Evolutionary conservation across 2,329 filamentous ascomycete genomes (phyloP).

Genomic region (Cordyceps cateniannulata): DNA sequence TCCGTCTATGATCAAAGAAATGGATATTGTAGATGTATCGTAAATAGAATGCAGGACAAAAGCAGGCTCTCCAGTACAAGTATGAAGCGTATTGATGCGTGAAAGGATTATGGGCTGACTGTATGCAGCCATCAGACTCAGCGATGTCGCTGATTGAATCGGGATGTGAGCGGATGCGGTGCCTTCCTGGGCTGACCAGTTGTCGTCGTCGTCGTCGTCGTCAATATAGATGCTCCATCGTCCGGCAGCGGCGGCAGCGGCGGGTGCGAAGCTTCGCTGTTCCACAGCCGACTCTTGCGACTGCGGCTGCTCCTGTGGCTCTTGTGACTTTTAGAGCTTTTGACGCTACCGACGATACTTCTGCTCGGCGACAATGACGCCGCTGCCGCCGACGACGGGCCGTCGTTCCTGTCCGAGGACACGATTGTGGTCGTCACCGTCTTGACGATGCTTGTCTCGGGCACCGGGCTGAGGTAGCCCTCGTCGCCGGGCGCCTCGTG

Average conservation of each 20-base stretch:
- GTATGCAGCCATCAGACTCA: not conserved
- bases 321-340: not conserved
- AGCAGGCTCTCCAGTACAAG: not conserved
- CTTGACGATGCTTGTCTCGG: slow-evolving; percentile 8
- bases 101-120: not conserved
- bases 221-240: no score
- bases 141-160: not conserved
- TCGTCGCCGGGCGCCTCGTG: slow-evolving; percentile 4
- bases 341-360: not conserved
- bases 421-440: slow-evolving; percentile 7
- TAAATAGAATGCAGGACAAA: not conserved
- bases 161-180: not conserved
- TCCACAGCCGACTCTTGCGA: not conserved
- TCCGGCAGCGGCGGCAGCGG: not conserved
- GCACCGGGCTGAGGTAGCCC: not conserved
- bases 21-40: not conserved
- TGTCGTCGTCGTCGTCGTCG: not conserved
- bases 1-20: not conserved
- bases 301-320: not conserved
- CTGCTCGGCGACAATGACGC: not conserved
- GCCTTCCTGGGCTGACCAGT: not conserved
- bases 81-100: not conserved
- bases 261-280: no score
- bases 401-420: not conserved
- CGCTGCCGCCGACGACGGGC: no score